Base-by-base conservation (phyloP, 768 basidiomycete species). In the Tylopilus rubrobrunneus region DNA sequence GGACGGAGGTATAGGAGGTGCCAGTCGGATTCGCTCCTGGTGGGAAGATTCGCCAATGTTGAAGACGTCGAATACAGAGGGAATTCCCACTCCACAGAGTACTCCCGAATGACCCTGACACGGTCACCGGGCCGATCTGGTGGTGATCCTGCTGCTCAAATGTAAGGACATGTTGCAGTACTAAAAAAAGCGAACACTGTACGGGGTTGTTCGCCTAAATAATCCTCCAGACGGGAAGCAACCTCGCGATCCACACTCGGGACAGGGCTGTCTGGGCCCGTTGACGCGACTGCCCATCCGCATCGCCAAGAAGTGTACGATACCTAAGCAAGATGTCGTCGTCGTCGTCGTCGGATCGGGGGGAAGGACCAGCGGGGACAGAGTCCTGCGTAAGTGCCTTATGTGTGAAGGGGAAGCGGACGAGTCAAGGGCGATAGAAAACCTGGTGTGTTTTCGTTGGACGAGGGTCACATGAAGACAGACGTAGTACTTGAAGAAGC, bases 1-100 rank as follows among this genome's bases (percentile, higher is more conserved):
- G 14, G n/a, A 53, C 48, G 21, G 58, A 47, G 3, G 60, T 12
- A 47, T 57, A 10, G 19, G 34, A 43, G 52, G 44, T 39, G 56
- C 55, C 29, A 50, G 53, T 44, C 66, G 56, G 31, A 41, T 56
- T 42, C 53, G 51, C 14, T 62, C 59, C n/a, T 56, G 64, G 23
- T 57, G 64, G 23, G 62, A 45, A 10, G 61, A 55, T 23, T 64
- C 62, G 4, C 48, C 53, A 9, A 69, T 57, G 29, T 64, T 58
- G 48, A 70, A 68, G 45, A 70, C 58, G 47, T 68, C 64, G 23
- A 68, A 70, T 1, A 69, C 62, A 19, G 67, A 64, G 4, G 57
- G 67, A 17, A 58, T 27, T 59, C 67, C 40, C 59, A 60, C 25
- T 69, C 64, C 12, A 28, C n/a, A 7, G 56, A 55, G 34, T 56